A percentile compares a stretch with the other conserved stretches of the same genome.
These are phyloP conservation scores for Paulownia fortunei DNA, from an alignment of 257 asterid species.

Conservation along the genomic window DNA sequence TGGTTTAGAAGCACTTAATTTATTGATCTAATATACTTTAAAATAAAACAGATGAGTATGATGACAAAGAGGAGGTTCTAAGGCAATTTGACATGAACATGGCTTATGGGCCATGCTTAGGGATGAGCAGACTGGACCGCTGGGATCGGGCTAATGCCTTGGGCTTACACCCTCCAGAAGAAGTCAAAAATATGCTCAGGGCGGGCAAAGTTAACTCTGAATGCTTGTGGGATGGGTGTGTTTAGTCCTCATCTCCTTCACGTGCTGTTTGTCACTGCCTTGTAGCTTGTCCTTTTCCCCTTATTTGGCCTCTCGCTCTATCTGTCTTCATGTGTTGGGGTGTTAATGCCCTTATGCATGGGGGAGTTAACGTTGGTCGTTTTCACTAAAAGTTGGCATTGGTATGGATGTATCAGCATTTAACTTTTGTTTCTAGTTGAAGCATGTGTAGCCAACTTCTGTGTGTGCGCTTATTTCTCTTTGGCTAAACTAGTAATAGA, in stretches of 20 bases:
- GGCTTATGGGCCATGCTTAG: constrained; percentile 87
- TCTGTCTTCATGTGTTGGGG: too few species aligned
- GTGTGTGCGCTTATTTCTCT: too few species aligned
- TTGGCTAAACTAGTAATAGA: too few species aligned
- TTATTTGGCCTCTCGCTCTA: too few species aligned
- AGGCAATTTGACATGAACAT: constrained; percentile 84
- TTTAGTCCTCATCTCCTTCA: constrained; percentile 34
- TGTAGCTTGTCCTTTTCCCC: neutral
- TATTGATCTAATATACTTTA: neutral
- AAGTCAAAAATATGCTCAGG: constrained; percentile 50
- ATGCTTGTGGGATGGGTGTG: constrained; percentile 83
- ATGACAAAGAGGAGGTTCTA: constrained; percentile 61
- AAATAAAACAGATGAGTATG: constrained; percentile 51
- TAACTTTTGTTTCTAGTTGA: neutral
- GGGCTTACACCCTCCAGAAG: constrained; percentile 72
- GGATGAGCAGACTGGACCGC: constrained; percentile 73
- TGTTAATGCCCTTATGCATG: too few species aligned
- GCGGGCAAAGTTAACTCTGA: constrained; percentile 42
- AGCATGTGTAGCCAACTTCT: constrained; percentile 25
- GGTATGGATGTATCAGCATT: too few species aligned
- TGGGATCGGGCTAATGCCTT: constrained; percentile 69
- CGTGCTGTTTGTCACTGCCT: neutral
- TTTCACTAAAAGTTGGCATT: too few species aligned
- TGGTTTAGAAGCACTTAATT: too few species aligned
- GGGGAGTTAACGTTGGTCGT: too few species aligned